Percentiles rank a stretch among this genome's conserved stretches.
phyloP scores from a whole-genome alignment of 129 eudicot species.

The Heracleum sosnowskyi region DNA sequence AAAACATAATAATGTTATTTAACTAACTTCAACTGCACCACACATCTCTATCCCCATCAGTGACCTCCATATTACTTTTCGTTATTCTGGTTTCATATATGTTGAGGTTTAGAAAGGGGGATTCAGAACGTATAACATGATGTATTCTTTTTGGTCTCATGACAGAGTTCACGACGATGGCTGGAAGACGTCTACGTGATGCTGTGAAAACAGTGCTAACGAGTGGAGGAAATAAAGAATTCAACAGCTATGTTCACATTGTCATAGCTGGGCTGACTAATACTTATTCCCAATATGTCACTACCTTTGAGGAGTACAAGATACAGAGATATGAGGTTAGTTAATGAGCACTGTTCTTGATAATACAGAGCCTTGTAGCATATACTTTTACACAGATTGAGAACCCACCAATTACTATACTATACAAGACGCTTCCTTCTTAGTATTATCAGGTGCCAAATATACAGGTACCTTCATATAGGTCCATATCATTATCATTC shows the following conservation, averaged over 20 bases:
- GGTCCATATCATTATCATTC: too few species aligned
- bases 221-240: conserved; percentile 26
- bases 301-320: conserved; percentile 85
- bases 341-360: conserved; percentile 12
- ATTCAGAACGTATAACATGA: neutral
- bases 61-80: neutral
- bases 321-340: conserved; percentile 92
- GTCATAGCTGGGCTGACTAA: conserved; percentile 95
- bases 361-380: neutral
- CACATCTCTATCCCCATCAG: neutral
- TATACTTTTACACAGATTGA: neutral
- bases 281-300: conserved; percentile 86
- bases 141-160: conserved; percentile 3
- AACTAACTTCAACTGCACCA: neutral
- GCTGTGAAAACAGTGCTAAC: conserved; percentile 62
- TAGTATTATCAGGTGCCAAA: neutral
- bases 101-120: neutral
- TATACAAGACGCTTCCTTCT: neutral
- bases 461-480: neutral
- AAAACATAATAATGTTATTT: neutral
- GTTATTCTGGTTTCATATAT: neutral
- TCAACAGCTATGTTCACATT: conserved; percentile 56
- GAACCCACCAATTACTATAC: neutral
- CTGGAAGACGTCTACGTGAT: conserved; percentile 96
- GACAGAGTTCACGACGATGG: conserved; percentile 98